Evolutionary conservation across 441 rosid genomes (phyloP).

Genomic region (Flueggea neowawraea): DNA sequence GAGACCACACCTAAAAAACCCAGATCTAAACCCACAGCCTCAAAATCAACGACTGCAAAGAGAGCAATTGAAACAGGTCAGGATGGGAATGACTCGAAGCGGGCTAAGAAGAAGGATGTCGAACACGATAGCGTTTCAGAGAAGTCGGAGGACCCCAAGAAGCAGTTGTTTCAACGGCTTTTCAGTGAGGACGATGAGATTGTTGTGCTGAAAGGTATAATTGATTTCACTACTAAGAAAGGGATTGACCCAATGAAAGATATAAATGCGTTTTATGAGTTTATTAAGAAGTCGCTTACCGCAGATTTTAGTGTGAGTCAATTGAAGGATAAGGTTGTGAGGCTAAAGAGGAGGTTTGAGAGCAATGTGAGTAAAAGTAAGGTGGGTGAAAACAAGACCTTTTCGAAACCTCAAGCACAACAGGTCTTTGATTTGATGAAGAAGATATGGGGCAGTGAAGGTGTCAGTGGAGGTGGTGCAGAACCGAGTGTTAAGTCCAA

Average conservation of each 20-base stretch:
- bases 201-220: constrained; percentile 31
- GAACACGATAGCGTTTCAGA: background rate
- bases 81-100: background rate
- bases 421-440: constrained; percentile 31
- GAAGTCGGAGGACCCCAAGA: constrained; percentile 4
- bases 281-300: constrained; percentile 33
- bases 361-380: constrained; percentile 24
- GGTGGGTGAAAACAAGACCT: constrained; percentile 24
- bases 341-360: constrained; percentile 39
- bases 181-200: constrained; percentile 52
- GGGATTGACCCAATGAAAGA: constrained; percentile 27
- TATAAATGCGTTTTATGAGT: constrained; percentile 27
- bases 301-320: constrained; percentile 35
- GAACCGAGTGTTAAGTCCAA: background rate
- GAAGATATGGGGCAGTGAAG: constrained; percentile 36
- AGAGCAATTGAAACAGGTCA: background rate
- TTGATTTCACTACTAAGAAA: constrained; percentile 24
- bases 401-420: constrained; percentile 37
- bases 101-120: background rate
- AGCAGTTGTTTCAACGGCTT: constrained; percentile 20
- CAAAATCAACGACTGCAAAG: constrained; percentile 1
- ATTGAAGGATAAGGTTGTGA: constrained; percentile 36
- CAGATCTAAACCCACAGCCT: background rate
- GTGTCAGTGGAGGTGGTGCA: background rate
- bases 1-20: background rate